A percentile compares a stretch with the other conserved stretches of the same genome.
phyloP scores from a whole-genome alignment of 2,329 filamentous ascomycete genomes.

The Magnaporthiopsis poae region DNA sequence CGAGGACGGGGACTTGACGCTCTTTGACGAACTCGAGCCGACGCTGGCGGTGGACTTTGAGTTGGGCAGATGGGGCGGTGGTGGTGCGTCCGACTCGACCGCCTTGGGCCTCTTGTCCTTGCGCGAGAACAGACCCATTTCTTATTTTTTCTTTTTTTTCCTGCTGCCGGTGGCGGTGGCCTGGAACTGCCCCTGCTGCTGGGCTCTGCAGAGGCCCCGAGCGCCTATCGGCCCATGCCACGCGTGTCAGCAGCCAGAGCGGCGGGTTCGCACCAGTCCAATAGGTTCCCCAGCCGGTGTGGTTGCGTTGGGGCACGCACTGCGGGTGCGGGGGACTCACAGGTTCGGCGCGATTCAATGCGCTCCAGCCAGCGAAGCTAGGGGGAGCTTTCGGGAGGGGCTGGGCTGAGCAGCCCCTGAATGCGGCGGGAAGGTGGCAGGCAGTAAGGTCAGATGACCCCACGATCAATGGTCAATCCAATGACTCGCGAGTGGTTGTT shows the following conservation, averaged over 20 bases:
- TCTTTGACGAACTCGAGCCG: conserved; percentile 37
- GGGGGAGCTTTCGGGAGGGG: neutral
- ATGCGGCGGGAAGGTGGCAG: neutral
- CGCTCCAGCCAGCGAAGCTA: neutral
- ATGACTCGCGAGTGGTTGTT: neutral
- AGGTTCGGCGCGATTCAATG: neutral
- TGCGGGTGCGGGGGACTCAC: neutral
- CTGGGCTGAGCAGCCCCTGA: neutral
- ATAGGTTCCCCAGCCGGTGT: too few relatives aligned
- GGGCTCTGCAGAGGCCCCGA: neutral
- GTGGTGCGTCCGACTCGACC: conserved; percentile 19
- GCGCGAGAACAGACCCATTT: conserved; percentile 48
- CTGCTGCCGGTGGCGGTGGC: neutral
- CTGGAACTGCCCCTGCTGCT: neutral
- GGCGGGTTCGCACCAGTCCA: too few relatives aligned
- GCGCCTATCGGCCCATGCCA: neutral
- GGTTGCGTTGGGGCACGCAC: too few relatives aligned
- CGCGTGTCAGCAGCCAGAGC: neutral
- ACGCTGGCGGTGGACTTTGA: conserved; percentile 42
- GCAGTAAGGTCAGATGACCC: neutral
- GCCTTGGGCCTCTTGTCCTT: conserved; percentile 40
- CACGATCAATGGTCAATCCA: neutral
- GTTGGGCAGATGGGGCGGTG: conserved; percentile 1
- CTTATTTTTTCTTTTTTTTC: conserved; percentile 10
- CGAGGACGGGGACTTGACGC: conserved; percentile 31